phyloP scores from a whole-genome alignment of 768 basidiomycete species.

The Tulasnella sp. region DNA sequence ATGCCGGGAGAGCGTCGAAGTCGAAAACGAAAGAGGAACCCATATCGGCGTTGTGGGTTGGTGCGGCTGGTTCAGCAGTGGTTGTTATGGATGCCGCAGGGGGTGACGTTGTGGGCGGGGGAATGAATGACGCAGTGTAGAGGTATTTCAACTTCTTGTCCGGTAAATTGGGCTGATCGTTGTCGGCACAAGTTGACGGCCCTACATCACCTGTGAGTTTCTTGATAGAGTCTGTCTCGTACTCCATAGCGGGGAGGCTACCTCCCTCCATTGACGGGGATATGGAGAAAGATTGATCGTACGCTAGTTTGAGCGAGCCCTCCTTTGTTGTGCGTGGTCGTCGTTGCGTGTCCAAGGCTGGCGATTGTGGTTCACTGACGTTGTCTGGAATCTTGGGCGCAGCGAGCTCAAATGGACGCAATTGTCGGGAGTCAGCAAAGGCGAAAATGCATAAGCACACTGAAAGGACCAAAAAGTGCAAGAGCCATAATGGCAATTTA shows the following conservation, averaged over 20 bases:
- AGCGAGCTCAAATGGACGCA: slow-evolving; percentile 26
- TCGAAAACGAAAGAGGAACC: slow-evolving; percentile 1
- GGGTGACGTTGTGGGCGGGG: background rate
- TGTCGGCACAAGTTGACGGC: background rate
- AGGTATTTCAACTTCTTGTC: background rate
- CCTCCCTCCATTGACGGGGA: too few species aligned
- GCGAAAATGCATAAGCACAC: slow-evolving; percentile 19
- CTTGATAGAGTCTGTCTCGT: too few species aligned
- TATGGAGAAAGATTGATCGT: background rate
- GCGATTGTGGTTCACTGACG: background rate
- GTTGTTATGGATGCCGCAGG: too few species aligned
- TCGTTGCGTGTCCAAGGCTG: background rate
- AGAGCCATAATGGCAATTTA: too few species aligned
- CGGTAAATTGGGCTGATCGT: background rate
- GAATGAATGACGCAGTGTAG: background rate
- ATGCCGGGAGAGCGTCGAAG: slow-evolving; percentile 5
- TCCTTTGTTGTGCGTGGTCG: background rate
- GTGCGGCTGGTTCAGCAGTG: background rate
- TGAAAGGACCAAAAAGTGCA: background rate
- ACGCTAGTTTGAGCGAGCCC: background rate
- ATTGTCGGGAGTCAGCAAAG: slow-evolving; percentile 20
- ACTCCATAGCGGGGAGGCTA: too few species aligned
- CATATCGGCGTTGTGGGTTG: background rate
- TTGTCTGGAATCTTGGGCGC: background rate
- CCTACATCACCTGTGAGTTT: too few species aligned